Evolutionary conservation across 1,284 basidiomycete species (phyloP).

Genomic region (Porodaedalea pini): DNA sequence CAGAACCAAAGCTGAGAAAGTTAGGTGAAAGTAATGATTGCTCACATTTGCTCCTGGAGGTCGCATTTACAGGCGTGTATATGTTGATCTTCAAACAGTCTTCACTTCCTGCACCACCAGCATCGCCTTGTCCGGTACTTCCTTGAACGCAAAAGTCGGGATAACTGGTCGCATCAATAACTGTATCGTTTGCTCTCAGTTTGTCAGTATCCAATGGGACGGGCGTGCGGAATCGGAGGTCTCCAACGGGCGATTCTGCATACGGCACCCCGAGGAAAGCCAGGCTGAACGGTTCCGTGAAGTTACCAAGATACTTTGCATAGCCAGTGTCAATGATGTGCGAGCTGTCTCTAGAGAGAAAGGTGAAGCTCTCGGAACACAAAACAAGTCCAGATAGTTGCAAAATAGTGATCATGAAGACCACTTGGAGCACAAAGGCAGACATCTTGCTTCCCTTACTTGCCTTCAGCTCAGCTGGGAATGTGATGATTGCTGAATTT

Average conservation of each 20-base stretch:
- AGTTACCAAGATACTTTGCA: constrained; percentile 45
- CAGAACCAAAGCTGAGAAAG: constrained; percentile 24
- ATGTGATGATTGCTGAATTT: no score
- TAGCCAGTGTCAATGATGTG: constrained; percentile 25
- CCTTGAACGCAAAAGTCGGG: constrained; percentile 59
- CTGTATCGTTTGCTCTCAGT: constrained; percentile 35
- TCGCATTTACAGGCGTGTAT: constrained; percentile 35
- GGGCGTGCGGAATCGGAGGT: constrained; percentile 39
- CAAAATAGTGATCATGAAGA: background rate
- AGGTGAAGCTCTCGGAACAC: background rate
- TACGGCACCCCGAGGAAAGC: constrained; percentile 51
- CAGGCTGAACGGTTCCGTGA: constrained; percentile 48
- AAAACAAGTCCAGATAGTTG: background rate
- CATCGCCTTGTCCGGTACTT: constrained; percentile 45
- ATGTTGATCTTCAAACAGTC: constrained; percentile 45
- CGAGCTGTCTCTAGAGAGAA: background rate
- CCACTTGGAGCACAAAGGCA: background rate
- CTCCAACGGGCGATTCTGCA: constrained; percentile 39
- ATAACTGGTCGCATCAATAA: constrained; percentile 47
- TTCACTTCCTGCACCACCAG: constrained; percentile 59
- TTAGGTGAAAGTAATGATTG: background rate
- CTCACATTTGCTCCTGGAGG: constrained; percentile 32
- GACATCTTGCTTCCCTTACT: background rate
- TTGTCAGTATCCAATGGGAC: constrained; percentile 33
- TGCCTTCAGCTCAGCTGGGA: background rate